phyloP scores from a whole-genome alignment of 331 rosid genomes.

The Erythrophleum ivorense region DNA sequence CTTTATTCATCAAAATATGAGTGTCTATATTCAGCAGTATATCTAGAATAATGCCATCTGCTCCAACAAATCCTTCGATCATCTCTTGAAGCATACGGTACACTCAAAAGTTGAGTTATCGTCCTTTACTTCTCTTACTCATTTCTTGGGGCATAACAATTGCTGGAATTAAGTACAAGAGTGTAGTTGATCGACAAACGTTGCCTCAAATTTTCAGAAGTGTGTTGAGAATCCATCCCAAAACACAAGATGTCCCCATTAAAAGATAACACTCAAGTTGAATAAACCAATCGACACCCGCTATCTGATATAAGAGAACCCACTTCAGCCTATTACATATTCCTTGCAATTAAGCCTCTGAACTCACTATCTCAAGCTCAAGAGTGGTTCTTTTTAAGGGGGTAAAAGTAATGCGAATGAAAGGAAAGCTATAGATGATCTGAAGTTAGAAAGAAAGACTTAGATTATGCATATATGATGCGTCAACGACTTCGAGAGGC shows the following conservation, averaged over 20 bases:
- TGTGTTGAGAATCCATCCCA: background rate
- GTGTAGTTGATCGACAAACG: background rate
- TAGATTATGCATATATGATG: constrained; percentile 25
- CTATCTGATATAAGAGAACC: background rate
- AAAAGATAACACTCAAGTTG: constrained; percentile 30
- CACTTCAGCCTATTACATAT: constrained; percentile 1
- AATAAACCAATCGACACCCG: constrained; percentile 12
- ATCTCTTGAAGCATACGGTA: background rate
- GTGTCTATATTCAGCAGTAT: constrained; percentile 1
- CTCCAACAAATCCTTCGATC: background rate
- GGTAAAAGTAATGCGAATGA: background rate
- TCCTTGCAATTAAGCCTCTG: constrained; percentile 19
- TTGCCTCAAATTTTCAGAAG: constrained; percentile 22
- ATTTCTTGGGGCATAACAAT: background rate
- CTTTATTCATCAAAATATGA: constrained; percentile 5
- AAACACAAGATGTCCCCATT: constrained; percentile 6
- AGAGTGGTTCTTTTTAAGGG: background rate
- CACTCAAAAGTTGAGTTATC: too few relatives aligned
- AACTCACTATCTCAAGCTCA: constrained; percentile 31
- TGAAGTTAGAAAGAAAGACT: constrained; percentile 32
- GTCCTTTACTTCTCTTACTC: background rate
- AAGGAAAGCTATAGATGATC: constrained; percentile 8
- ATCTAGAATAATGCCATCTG: background rate
- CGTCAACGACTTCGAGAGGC: constrained; percentile 29
- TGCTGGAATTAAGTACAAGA: background rate